phyloP scores from a whole-genome alignment of 306 rosid species.

The Sphenostylis stenocarpa region DNA sequence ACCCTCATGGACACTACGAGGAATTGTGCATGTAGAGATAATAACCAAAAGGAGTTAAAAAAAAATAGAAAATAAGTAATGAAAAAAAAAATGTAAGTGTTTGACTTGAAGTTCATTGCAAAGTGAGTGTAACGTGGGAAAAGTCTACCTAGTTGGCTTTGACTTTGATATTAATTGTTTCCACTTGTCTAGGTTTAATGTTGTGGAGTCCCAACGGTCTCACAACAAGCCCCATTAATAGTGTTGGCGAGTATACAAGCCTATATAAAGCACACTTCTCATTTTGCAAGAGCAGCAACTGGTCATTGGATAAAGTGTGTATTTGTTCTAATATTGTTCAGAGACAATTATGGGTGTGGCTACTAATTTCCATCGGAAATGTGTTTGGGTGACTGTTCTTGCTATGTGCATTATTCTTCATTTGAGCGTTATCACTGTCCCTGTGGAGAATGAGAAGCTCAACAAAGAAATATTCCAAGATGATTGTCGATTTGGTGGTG shows the following conservation, averaged over 20 bases:
- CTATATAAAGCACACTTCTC: slow-evolving; percentile 38
- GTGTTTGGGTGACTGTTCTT: slow-evolving; percentile 44
- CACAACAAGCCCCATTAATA: slow-evolving; percentile 42
- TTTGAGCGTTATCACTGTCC: slow-evolving; percentile 34
- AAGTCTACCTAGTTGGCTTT: slow-evolving; percentile 12
- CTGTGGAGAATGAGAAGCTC: slow-evolving; percentile 60
- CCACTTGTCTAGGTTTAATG: slow-evolving; percentile 33
- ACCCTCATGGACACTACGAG: no score
- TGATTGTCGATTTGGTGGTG: slow-evolving; percentile 54
- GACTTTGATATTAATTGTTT: slow-evolving; percentile 23
- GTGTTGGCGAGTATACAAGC: slow-evolving; percentile 22
- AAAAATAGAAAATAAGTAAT: no score
- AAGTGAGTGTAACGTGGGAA: neutral
- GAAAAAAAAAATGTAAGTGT: neutral
- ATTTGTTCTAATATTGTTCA: neutral
- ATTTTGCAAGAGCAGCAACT: neutral
- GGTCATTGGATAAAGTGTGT: neutral
- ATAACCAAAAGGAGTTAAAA: no score
- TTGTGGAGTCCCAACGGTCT: slow-evolving; percentile 52
- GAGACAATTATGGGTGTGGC: slow-evolving; percentile 19
- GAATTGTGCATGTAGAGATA: no score
- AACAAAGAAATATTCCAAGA: slow-evolving; percentile 45
- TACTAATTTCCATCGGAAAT: slow-evolving; percentile 36
- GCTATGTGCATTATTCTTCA: slow-evolving; percentile 56
- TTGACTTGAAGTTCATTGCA: neutral